Conservation (phyloP, 352 stramenopile genomes). For the Pythium apleroticum region DNA sequence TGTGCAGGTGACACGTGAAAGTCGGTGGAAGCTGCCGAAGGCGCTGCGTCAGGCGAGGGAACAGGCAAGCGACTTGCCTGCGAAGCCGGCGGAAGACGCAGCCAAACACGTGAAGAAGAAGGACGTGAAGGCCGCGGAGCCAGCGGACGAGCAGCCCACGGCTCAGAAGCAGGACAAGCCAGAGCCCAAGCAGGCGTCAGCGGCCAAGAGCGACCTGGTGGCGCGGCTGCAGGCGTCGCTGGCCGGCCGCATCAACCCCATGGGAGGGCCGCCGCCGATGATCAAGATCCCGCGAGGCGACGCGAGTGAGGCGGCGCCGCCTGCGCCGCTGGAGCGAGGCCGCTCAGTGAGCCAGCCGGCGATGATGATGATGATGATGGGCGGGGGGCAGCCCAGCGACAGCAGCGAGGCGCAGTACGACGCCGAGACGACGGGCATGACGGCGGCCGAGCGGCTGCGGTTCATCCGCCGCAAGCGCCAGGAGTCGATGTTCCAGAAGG, state of each 20-base stretch:
- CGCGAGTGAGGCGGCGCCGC: neutral
- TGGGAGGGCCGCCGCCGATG: slow-evolving; percentile 20
- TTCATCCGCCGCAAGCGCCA: slow-evolving; percentile 66
- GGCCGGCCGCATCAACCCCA: slow-evolving; percentile 30
- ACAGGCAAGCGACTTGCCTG: neutral
- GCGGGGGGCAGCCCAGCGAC: neutral
- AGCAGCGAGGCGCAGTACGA: slow-evolving; percentile 47
- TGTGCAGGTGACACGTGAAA: slow-evolving; percentile 49
- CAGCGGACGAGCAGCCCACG: too few species aligned
- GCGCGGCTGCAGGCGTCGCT: slow-evolving; percentile 60
- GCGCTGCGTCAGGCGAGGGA: slow-evolving; percentile 16
- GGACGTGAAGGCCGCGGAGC: too few species aligned
- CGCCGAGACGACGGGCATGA: slow-evolving; percentile 60
- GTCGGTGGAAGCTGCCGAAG: slow-evolving; percentile 53
- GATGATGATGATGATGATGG: neutral
- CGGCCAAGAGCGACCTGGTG: slow-evolving; percentile 39
- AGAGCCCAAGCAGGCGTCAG: too few species aligned
- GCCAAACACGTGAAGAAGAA: too few species aligned
- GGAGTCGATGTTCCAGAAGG: slow-evolving; percentile 51
- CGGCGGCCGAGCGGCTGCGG: slow-evolving; percentile 52
- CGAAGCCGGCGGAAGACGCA: neutral
- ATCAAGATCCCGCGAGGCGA: slow-evolving; percentile 23
- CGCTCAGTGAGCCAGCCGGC: neutral
- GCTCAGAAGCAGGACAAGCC: too few species aligned
- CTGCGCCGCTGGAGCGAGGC: neutral